Evolutionary conservation across 2,329 filamentous ascomycete genomes (phyloP).

Genomic region (Beauveria asiatica): DNA sequence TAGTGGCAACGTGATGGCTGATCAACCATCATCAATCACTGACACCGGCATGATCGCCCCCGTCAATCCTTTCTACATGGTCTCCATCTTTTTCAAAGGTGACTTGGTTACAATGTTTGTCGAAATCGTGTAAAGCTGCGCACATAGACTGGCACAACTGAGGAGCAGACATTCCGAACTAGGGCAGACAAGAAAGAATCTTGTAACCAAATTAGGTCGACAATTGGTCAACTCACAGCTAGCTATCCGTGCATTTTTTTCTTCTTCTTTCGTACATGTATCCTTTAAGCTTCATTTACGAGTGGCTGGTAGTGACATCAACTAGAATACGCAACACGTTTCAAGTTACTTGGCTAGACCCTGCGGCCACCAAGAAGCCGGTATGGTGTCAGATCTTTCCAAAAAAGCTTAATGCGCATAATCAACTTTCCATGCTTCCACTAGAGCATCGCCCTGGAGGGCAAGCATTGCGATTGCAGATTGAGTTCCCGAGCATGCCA

Average conservation of each 20-base stretch:
- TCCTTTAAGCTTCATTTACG: neutral
- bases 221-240: neutral
- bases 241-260: too few species aligned
- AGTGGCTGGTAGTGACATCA: neutral
- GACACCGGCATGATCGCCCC: slow-evolving; percentile 2
- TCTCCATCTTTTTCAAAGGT: neutral
- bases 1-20: neutral
- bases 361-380: neutral
- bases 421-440: neutral
- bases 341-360: neutral
- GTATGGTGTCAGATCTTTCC: neutral
- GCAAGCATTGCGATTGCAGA: slow-evolving; percentile 1
- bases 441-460: neutral
- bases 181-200: neutral
- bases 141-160: neutral
- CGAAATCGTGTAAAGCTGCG: neutral
- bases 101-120: neutral
- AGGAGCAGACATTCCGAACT: neutral
- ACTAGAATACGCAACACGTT: slow-evolving; percentile 1
- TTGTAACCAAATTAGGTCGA: neutral
- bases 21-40: slow-evolving; percentile 6
- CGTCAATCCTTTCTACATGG: neutral
- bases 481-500: neutral
- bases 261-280: too few species aligned
- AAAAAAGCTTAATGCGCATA: neutral